Percentiles rank a stretch among this genome's conserved stretches.
phyloP scores from a whole-genome alignment of 306 rosid genomes.

The Quercus glauca region DNA sequence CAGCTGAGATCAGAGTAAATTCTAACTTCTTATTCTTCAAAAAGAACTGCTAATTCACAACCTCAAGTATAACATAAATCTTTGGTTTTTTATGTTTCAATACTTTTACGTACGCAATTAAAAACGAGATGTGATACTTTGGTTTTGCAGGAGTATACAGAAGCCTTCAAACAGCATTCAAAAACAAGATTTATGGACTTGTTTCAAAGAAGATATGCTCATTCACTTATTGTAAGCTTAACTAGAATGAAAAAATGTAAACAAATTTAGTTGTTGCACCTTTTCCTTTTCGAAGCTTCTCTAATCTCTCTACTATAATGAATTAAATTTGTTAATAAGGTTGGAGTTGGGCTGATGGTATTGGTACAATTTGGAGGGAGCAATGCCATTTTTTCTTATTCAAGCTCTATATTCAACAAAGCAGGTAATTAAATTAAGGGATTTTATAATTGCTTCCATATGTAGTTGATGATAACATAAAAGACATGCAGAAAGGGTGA shows the following conservation, averaged over 20 bases:
- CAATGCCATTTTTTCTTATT: slow-evolving; percentile 65
- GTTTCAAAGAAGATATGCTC: slow-evolving; percentile 29
- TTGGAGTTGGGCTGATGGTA: slow-evolving; percentile 84
- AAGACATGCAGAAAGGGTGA: neutral
- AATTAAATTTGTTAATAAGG: slow-evolving; percentile 39
- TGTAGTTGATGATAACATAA: neutral
- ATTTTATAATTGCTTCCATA: slow-evolving; percentile 9
- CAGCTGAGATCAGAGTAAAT: slow-evolving; percentile 64
- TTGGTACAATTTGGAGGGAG: slow-evolving; percentile 86
- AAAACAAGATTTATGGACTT: slow-evolving; percentile 20
- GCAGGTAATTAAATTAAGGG: slow-evolving; percentile 51
- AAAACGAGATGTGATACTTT: neutral
- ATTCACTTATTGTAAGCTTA: slow-evolving; percentile 27
- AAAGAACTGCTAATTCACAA: neutral
- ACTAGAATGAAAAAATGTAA: neutral
- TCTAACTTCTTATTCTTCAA: neutral
- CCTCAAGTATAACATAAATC: neutral
- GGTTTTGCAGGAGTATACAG: slow-evolving; percentile 23
- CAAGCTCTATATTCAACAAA: slow-evolving; percentile 64
- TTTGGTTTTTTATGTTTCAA: neutral
- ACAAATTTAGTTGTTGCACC: neutral
- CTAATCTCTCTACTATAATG: neutral
- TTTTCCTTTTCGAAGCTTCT: neutral
- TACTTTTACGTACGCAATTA: neutral
- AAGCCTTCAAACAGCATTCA: slow-evolving; percentile 14